phyloP scores from a whole-genome alignment of 169 alveolate genomes.

The Cryptosporidium canis region DNA sequence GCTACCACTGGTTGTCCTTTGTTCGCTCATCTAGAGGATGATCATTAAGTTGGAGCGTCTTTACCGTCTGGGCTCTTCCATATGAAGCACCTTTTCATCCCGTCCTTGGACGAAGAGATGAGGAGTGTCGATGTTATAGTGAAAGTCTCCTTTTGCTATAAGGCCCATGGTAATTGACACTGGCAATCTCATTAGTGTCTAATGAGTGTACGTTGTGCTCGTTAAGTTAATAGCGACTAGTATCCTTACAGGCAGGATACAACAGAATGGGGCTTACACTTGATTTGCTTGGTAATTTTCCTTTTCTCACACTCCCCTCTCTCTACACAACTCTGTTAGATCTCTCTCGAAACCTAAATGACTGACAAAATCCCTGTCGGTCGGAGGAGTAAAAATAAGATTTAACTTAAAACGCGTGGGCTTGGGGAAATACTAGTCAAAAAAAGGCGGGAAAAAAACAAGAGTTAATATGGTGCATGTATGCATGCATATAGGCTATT shows the following conservation, averaged over 20 bases:
- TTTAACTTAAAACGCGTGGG: too few relatives aligned
- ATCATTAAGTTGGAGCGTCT: slow-evolving; percentile 58
- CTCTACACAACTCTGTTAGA: background rate
- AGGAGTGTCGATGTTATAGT: background rate
- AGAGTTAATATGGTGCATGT: too few relatives aligned
- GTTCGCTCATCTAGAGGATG: slow-evolving; percentile 43
- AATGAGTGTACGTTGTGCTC: slow-evolving; percentile 50
- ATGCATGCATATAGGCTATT: too few relatives aligned
- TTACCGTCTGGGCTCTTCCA: background rate
- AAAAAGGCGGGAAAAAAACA: too few relatives aligned
- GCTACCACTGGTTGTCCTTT: background rate
- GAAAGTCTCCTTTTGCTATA: background rate
- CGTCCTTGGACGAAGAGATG: slow-evolving; percentile 3
- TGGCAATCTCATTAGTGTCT: slow-evolving; percentile 31
- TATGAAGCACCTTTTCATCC: slow-evolving; percentile 1
- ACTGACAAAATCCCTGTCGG: too few relatives aligned
- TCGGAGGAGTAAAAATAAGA: too few relatives aligned
- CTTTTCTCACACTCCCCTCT: background rate
- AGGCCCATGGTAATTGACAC: background rate
- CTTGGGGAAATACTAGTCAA: too few relatives aligned
- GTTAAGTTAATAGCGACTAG: slow-evolving; percentile 71
- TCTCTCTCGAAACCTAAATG: background rate
- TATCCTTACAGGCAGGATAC: slow-evolving; percentile 44
- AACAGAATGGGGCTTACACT: slow-evolving; percentile 75
- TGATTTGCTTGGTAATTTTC: slow-evolving; percentile 55